Evolutionary conservation across 2,329 filamentous ascomycete genomes (phyloP), one percentile per base, ranked within the genome.

Genomic region (Botrytis tulipae): DNA sequence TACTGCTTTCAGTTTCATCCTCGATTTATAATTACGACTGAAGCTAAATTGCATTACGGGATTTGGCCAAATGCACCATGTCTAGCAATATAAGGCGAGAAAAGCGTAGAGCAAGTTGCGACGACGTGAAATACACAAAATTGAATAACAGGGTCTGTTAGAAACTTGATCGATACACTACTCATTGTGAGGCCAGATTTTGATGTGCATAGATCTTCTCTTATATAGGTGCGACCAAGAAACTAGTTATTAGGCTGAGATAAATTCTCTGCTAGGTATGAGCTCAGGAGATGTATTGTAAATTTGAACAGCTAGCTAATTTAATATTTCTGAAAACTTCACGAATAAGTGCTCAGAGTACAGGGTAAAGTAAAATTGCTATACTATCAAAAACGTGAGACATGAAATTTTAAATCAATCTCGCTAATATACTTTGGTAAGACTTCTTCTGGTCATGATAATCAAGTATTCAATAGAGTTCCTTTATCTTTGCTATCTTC

Each of bases 321-420:
- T 54, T 5, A 18, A 3, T 1, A 16, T 16, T n/a, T 8, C 2
- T 3, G 0, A 29, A 18, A 16, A 18, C 1, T 6, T 54, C 1
- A 18, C 14, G 16, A 5, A 8, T 10, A 16, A 8, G 2, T 1
- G 14, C 3, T 7, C 3, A 29, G 6, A 29, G 14, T n/a, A 5
- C 14, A 54, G 51, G 5, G 16, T 5, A 18, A 54, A 29, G 14
- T 8, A 29, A 6, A 4, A 54, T 29, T 54, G 6, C n/a, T 3
- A 29, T 12, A 4, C 5, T 14, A n/a, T 51, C 25, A 14, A n/a
- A n/a, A 51, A 51, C 5, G 10, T 51, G 48, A n/a, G 10, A 51
- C 2, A n/a, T 51, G 9, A 3, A n/a, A 51, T 51, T 14, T n/a
- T 25, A 51, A 51, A 16, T 7, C 1, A 16, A 12, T 51, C 25